Conservation (phyloP, 345 rosid species). For the Gossypium anomalum region DNA sequence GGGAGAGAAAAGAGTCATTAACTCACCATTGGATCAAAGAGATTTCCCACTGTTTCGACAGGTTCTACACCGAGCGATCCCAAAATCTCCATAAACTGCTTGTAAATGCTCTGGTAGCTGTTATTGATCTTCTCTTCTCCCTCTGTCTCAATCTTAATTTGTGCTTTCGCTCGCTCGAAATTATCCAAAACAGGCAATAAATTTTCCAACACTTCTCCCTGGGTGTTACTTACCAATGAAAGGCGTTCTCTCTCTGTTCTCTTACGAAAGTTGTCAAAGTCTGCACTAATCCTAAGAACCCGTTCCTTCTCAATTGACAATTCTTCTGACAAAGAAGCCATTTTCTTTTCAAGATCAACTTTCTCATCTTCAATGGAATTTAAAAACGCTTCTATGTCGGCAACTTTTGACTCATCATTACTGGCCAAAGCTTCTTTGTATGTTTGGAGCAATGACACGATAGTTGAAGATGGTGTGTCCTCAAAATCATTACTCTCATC, state of each 20-base stretch:
- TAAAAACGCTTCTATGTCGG: conserved; percentile 62
- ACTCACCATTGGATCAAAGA: conserved; percentile 95
- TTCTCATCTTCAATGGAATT: conserved; percentile 73
- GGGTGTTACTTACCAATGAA: conserved; percentile 72
- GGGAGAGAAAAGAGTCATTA: conserved; percentile 19
- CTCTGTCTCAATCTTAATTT: conserved; percentile 75
- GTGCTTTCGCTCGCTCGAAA: conserved; percentile 91
- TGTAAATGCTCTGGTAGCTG: conserved; percentile 91
- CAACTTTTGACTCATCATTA: conserved; percentile 48
- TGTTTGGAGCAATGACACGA: conserved; percentile 38
- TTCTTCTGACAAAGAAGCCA: conserved; percentile 57
- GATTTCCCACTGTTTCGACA: conserved; percentile 78
- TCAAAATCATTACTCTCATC: conserved; percentile 38
- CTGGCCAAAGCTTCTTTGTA: conserved; percentile 70
- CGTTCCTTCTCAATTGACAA: conserved; percentile 65
- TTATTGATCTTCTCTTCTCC: conserved; percentile 84
- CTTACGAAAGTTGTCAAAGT: conserved; percentile 94
- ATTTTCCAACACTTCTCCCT: conserved; percentile 89
- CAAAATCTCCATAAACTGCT: conserved; percentile 79
- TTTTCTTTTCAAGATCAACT: conserved; percentile 46
- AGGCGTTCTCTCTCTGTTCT: conserved; percentile 87
- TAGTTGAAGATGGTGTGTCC: conserved; percentile 45
- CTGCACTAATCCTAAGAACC: conserved; percentile 80
- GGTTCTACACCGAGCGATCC: conserved; percentile 72
- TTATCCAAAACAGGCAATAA: conserved; percentile 77